phyloP scores from a whole-genome alignment of 352 stramenopile genomes.

The Pythium folliculosum region DNA sequence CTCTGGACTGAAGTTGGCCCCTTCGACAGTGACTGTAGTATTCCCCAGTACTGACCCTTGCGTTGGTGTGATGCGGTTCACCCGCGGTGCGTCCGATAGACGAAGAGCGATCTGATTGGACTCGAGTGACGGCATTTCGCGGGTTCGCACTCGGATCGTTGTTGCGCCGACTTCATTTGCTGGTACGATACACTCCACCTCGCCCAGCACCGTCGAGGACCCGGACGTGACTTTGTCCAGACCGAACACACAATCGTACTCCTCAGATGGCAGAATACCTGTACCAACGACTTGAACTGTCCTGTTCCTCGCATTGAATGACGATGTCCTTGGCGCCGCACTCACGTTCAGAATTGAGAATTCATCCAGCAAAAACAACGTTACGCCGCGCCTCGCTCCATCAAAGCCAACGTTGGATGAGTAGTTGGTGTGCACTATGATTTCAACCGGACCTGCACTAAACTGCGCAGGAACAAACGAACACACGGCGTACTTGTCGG shows the following conservation, averaged over 20 bases:
- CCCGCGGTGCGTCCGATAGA: not conserved
- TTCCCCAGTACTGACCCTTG: slow-evolving; percentile 9
- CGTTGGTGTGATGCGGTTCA: slow-evolving; percentile 2
- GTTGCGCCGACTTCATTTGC: not conserved
- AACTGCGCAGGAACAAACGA: not conserved
- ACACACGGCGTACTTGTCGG: slow-evolving; percentile 4
- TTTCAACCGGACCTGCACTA: not conserved
- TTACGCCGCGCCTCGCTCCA: not conserved
- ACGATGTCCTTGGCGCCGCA: not conserved
- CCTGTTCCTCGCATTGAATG: not conserved
- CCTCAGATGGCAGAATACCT: slow-evolving; percentile 21
- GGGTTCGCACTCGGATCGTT: slow-evolving; percentile 15
- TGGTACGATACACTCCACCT: slow-evolving; percentile 16
- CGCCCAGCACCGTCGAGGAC: not conserved
- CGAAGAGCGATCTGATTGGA: slow-evolving; percentile 12
- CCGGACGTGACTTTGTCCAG: not conserved
- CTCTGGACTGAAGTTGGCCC: slow-evolving; percentile 7
- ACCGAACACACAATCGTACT: slow-evolving; percentile 25
- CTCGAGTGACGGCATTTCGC: slow-evolving; percentile 9
- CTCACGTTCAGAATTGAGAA: slow-evolving; percentile 7
- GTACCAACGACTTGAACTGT: slow-evolving; percentile 14
- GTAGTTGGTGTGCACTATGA: slow-evolving; percentile 3
- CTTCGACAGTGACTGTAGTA: slow-evolving; percentile 13
- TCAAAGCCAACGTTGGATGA: not conserved
- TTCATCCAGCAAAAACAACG: slow-evolving; percentile 12